Base-by-base conservation (phyloP, 257 asterid species). In the Capsicum chinense region DNA sequence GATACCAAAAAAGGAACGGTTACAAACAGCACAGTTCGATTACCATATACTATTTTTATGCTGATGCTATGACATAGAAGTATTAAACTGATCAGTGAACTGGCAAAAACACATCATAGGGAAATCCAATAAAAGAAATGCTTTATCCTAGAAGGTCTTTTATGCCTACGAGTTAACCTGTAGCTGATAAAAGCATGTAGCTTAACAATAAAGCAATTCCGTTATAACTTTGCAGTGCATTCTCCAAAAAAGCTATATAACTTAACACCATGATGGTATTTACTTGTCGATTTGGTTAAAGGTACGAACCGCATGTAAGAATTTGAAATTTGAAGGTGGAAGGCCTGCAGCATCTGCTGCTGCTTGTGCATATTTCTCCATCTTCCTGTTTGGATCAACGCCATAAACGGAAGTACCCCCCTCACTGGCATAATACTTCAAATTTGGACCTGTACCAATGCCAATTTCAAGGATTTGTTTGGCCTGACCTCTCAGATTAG, bases 401-500 rank as follows among this genome's bases (percentile, higher is more conserved):
- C 98, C 99, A 67, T 88, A 69, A 87, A 95, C 94, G 48, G 83
- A 33, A 57, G 90, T 56, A 56, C 90, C 91, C 1, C 90, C 90
- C 82, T 84, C 80, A 84, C 86, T 88, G 3, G 95, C 95, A 58
- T 92, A 95, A 85, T 95, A 95, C 80, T 91, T 94, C 50, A 95
- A 87, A 85, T 95, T 95, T 13, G 99, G 98, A 85, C 97, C 98
- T 1, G 98, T 92, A 84, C 99, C 98, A 67, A 95, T 83, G 13
- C 99, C 99, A 68, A 95, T 86, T 89, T 95, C 99, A 92, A 93
- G 73, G 82, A 94, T 87, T 17, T 80, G 90, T 11, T 91, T 86
- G 3, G 91, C 90, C 47, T 90, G 92, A 70, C 95, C 98, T 87
- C 90, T 92, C 88, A 95, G 89, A 52, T 83, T 87, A 81, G 93